Evolutionary conservation across 2,329 filamentous ascomycete genomes (phyloP).

Genomic region (Colletotrichum paranaense): DNA sequence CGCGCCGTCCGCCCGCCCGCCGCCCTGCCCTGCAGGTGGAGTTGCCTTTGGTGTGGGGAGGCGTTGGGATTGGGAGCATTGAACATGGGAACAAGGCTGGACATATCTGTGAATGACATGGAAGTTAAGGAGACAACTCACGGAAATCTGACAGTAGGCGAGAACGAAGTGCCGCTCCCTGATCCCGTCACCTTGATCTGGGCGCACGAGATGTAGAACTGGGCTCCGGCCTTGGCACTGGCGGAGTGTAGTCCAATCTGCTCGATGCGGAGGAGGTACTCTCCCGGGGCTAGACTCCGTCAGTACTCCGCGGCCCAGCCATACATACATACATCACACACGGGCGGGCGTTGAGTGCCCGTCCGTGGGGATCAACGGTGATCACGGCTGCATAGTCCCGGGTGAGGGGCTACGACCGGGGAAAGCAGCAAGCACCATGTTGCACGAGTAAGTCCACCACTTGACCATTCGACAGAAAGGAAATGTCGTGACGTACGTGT

Average conservation of each 20-base stretch:
- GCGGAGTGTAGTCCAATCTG: slow-evolving; percentile 50
- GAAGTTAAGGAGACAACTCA: background rate
- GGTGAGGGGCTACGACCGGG: background rate
- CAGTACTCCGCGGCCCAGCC: background rate
- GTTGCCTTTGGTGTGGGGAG: background rate
- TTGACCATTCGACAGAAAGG: too few species aligned
- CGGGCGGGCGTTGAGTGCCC: too few species aligned
- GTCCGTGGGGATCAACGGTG: too few species aligned
- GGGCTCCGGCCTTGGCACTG: slow-evolving; percentile 45
- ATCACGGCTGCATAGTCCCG: background rate
- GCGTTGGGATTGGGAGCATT: background rate
- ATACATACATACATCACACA: background rate
- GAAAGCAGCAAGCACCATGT: background rate
- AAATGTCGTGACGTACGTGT: slow-evolving; percentile 21
- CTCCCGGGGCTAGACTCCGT: slow-evolving; percentile 35
- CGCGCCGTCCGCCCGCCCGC: too few species aligned
- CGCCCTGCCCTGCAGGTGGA: background rate
- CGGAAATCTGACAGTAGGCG: slow-evolving; percentile 32
- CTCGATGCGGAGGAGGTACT: slow-evolving; percentile 50
- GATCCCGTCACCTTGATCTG: slow-evolving; percentile 44
- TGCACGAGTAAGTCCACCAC: too few species aligned
- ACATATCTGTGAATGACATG: too few species aligned
- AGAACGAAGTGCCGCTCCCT: slow-evolving; percentile 18
- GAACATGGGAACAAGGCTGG: background rate
- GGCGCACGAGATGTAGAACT: slow-evolving; percentile 51